phyloP scores from a whole-genome alignment of 1,284 basidiomycete species.

The Inonotus hispidus region DNA sequence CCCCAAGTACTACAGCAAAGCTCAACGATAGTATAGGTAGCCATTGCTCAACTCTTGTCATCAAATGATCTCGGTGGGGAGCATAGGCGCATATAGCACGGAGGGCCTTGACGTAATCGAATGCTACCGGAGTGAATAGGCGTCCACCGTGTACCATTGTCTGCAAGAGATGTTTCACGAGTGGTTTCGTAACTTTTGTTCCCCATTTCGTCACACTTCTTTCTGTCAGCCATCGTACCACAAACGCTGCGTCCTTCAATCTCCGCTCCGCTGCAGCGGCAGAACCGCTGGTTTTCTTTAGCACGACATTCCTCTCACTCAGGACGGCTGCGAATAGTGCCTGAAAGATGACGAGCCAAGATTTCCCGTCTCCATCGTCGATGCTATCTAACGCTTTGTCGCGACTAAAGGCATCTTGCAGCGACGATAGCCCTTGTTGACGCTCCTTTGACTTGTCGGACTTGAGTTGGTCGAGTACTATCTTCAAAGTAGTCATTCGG shows the following conservation, averaged over 20 bases:
- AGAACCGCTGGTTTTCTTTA: slow-evolving; percentile 40
- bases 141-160: slow-evolving; percentile 51
- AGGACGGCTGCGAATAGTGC: slow-evolving; percentile 64
- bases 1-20: slow-evolving; percentile 73
- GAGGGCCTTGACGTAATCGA: slow-evolving; percentile 81
- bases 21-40: slow-evolving; percentile 58
- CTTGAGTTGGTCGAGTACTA: slow-evolving; percentile 48
- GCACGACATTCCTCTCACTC: slow-evolving; percentile 51
- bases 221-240: slow-evolving; percentile 68
- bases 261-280: slow-evolving; percentile 46
- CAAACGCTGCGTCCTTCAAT: slow-evolving; percentile 57
- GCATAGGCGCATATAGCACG: slow-evolving; percentile 54
- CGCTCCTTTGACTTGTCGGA: slow-evolving; percentile 72
- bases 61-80: slow-evolving; percentile 76
- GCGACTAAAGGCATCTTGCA: slow-evolving; percentile 60
- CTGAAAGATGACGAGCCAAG: slow-evolving; percentile 71
- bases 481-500: slow-evolving; percentile 29
- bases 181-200: slow-evolving; percentile 44
- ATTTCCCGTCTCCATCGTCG: slow-evolving; percentile 40
- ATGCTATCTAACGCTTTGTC: slow-evolving; percentile 49
- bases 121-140: slow-evolving; percentile 61
- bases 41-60: slow-evolving; percentile 56
- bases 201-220: slow-evolving; percentile 49
- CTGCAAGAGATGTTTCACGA: slow-evolving; percentile 66
- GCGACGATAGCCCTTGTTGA: slow-evolving; percentile 52